Conservation (phyloP, 495 filamentous ascomycete genomes). For the Letharia lupina region DNA sequence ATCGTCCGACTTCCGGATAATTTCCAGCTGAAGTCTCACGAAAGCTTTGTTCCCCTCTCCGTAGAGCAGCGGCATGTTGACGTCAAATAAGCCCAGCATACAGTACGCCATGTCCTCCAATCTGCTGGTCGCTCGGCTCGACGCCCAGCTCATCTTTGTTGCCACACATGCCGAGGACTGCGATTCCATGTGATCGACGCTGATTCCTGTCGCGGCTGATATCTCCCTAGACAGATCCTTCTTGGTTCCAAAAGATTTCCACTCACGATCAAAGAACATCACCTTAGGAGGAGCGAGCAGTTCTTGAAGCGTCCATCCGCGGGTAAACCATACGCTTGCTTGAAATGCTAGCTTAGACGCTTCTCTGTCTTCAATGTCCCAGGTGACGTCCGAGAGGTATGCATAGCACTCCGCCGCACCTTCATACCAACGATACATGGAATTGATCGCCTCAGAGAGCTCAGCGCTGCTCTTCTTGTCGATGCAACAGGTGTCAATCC, state of each 20-base stretch:
- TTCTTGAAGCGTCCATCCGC: slow-evolving; percentile 41
- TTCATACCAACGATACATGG: slow-evolving; percentile 32
- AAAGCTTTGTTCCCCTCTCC: slow-evolving; percentile 28
- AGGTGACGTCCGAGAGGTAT: slow-evolving; percentile 33
- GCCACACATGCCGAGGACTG: slow-evolving; percentile 10
- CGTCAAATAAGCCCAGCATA: slow-evolving; percentile 26
- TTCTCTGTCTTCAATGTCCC: neutral
- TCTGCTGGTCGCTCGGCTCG: slow-evolving; percentile 24
- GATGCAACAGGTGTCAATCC: slow-evolving; percentile 42
- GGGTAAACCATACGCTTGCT: slow-evolving; percentile 36
- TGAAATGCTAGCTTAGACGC: slow-evolving; percentile 18
- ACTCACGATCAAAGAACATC: slow-evolving; percentile 29
- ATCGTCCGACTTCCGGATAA: slow-evolving; percentile 27
- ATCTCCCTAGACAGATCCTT: slow-evolving; percentile 18
- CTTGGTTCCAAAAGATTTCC: slow-evolving; percentile 28
- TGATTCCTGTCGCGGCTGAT: slow-evolving; percentile 27
- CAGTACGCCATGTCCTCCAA: slow-evolving; percentile 28
- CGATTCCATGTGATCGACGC: neutral
- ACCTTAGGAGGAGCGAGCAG: slow-evolving; percentile 34
- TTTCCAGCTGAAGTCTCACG: slow-evolving; percentile 28
- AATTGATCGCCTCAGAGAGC: slow-evolving; percentile 32
- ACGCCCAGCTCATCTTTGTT: slow-evolving; percentile 27
- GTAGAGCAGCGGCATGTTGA: slow-evolving; percentile 31
- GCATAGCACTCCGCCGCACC: slow-evolving; percentile 31
- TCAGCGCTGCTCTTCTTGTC: slow-evolving; percentile 37